Percentiles rank a stretch among this genome's conserved stretches.
Evolutionary conservation across 768 basidiomycete species (phyloP).

Genomic region (Tylopilus sp.): DNA sequence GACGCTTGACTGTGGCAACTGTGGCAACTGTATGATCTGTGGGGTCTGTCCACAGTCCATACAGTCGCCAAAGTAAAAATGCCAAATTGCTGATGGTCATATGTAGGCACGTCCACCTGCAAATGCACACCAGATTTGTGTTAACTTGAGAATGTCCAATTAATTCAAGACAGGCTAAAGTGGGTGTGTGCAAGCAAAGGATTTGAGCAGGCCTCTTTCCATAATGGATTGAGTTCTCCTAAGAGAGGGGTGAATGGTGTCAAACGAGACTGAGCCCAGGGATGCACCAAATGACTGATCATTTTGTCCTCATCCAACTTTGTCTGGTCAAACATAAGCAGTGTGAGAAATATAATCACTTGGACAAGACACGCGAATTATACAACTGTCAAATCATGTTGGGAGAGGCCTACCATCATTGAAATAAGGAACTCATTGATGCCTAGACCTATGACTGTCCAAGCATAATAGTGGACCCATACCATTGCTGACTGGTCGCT

Average conservation of each 20-base stretch:
- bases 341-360: slow-evolving; percentile 81
- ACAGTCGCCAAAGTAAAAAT: no score
- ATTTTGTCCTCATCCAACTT: slow-evolving; percentile 64
- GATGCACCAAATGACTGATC: slow-evolving; percentile 59
- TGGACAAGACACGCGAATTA: slow-evolving; percentile 43
- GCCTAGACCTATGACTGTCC: slow-evolving; percentile 56
- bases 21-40: no score
- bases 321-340: slow-evolving; percentile 70
- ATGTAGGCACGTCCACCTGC: slow-evolving; percentile 58
- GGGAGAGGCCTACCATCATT: slow-evolving; percentile 49
- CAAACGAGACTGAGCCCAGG: no score
- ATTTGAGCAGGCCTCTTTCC: slow-evolving; percentile 68
- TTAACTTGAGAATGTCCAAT: slow-evolving; percentile 53
- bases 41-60: no score
- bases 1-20: no score
- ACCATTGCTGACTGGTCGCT: slow-evolving; percentile 59
- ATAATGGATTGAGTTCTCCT: slow-evolving; percentile 74
- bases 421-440: slow-evolving; percentile 75
- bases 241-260: background rate
- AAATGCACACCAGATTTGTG: slow-evolving; percentile 52
- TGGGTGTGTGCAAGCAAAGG: slow-evolving; percentile 57
- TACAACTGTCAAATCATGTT: background rate
- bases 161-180: slow-evolving; percentile 76
- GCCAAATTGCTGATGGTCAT: no score
- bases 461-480: background rate